phyloP scores from a whole-genome alignment of 768 basidiomycete species.

The Suillus decipiens region DNA sequence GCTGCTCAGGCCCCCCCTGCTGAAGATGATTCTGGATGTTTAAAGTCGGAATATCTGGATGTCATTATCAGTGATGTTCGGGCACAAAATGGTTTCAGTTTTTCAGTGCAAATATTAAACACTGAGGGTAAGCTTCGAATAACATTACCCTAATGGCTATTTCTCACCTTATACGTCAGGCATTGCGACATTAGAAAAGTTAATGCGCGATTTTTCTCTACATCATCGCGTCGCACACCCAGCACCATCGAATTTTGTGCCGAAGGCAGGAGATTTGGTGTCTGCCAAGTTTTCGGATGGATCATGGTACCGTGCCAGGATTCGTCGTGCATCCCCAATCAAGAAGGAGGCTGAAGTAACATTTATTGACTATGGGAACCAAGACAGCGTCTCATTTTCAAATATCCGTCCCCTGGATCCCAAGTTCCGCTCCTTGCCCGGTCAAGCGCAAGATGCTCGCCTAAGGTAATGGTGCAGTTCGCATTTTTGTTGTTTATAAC shows the following conservation, averaged over 20 bases:
- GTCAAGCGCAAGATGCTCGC: constrained; percentile 94
- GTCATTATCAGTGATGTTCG: constrained; percentile 90
- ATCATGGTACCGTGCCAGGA: constrained; percentile 94
- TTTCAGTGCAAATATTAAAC: constrained; percentile 93
- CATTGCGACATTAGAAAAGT: constrained; percentile 86
- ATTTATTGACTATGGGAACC: constrained; percentile 96
- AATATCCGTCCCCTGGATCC: constrained; percentile 86
- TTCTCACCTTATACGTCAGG: constrained; percentile 44
- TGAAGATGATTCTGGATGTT: constrained; percentile 49
- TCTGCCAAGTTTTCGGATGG: constrained; percentile 95
- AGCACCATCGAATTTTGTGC: constrained; percentile 68
- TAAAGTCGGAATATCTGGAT: constrained; percentile 88
- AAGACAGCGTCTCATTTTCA: constrained; percentile 82
- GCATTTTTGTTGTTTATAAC: background rate
- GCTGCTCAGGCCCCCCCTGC: constrained; percentile 46
- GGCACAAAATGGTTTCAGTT: constrained; percentile 68
- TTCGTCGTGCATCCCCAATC: constrained; percentile 79
- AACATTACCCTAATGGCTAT: constrained; percentile 2
- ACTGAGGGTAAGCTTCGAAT: constrained; percentile 66
- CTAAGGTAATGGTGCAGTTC: constrained; percentile 55
- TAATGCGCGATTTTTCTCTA: constrained; percentile 92
- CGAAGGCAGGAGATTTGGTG: constrained; percentile 86
- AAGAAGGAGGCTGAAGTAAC: constrained; percentile 95
- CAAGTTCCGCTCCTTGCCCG: constrained; percentile 86
- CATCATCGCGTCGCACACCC: constrained; percentile 69